A percentile compares a stretch with the other conserved stretches of the same genome.
Conservation (phyloP, 140 eudicot species). For the Cichorium intybus region DNA sequence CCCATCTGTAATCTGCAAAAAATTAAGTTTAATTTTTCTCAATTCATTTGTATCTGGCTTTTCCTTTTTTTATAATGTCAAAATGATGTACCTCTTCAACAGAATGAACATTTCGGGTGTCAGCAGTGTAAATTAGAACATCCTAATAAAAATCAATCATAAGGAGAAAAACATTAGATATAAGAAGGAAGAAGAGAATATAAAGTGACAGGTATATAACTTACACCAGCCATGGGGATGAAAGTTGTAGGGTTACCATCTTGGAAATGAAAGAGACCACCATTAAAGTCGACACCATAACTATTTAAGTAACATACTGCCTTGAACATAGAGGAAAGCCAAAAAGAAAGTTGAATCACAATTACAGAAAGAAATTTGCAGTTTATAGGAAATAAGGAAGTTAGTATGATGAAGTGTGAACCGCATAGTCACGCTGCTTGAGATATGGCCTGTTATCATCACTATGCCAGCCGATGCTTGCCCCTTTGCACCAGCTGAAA, state of each 20-base stretch:
- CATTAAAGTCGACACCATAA: slow-evolving; percentile 66
- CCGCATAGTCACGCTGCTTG: slow-evolving; percentile 92
- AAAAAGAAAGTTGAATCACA: neutral
- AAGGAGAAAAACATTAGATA: slow-evolving; percentile 1
- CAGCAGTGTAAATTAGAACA: slow-evolving; percentile 87
- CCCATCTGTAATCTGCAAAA: slow-evolving; percentile 69
- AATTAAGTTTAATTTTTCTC: neutral
- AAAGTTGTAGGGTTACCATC: slow-evolving; percentile 75
- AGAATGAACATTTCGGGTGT: slow-evolving; percentile 67
- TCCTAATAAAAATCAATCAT: slow-evolving; percentile 46
- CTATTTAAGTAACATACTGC: slow-evolving; percentile 91
- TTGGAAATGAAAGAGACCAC: slow-evolving; percentile 93
- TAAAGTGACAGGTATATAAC: slow-evolving; percentile 1
- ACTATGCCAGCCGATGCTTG: slow-evolving; percentile 99
- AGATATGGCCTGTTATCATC: slow-evolving; percentile 93
- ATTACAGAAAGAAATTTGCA: neutral
- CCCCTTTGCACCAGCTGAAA: slow-evolving; percentile 92
- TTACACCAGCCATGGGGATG: slow-evolving; percentile 87
- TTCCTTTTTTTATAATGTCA: neutral
- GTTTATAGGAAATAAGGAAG: neutral
- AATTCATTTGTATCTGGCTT: neutral
- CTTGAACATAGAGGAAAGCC: slow-evolving; percentile 42
- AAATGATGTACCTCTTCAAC: slow-evolving; percentile 72
- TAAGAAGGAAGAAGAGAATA: neutral
- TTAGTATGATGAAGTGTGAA: slow-evolving; percentile 16